A percentile compares a stretch with the other conserved stretches of the same genome.
These are phyloP conservation scores for Rhizopogon rudus DNA, from an alignment of 768 basidiomycete genomes.

Conservation along the genomic window DNA sequence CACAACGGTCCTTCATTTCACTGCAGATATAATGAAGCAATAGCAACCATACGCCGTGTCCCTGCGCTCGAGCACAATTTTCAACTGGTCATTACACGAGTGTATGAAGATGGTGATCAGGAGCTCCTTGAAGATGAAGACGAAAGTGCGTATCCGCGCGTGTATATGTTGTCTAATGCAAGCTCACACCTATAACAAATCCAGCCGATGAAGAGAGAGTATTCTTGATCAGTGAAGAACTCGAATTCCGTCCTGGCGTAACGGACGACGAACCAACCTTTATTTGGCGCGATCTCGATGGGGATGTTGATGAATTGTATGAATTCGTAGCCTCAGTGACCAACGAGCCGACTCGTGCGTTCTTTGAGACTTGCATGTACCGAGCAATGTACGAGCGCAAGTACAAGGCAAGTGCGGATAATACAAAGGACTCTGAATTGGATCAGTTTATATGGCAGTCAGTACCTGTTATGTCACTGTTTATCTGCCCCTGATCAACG, in stretches of 20 bases:
- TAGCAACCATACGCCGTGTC: conserved; percentile 87
- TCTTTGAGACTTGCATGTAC: conserved; percentile 94
- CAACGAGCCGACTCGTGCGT: conserved; percentile 69
- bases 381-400: conserved; percentile 97
- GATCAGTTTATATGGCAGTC: conserved; percentile 81
- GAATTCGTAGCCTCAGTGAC: conserved; percentile 86
- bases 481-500: neutral
- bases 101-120: conserved; percentile 96
- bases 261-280: conserved; percentile 78
- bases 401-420: conserved; percentile 68
- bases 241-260: conserved; percentile 76
- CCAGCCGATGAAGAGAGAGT: conserved; percentile 91
- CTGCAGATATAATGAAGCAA: conserved; percentile 88
- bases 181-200: conserved; percentile 4
- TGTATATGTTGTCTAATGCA: neutral
- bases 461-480: conserved; percentile 26
- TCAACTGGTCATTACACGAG: conserved; percentile 92
- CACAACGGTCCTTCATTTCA: neutral
- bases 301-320: conserved; percentile 89
- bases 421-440: conserved; percentile 60
- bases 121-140: conserved; percentile 93
- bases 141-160: conserved; percentile 52
- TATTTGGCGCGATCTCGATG: conserved; percentile 87
- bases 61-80: conserved; percentile 73
- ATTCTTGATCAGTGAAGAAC: conserved; percentile 87